phyloP scores from a whole-genome alignment of 78 protist species.

The Dictyostelium intermedium region DNA sequence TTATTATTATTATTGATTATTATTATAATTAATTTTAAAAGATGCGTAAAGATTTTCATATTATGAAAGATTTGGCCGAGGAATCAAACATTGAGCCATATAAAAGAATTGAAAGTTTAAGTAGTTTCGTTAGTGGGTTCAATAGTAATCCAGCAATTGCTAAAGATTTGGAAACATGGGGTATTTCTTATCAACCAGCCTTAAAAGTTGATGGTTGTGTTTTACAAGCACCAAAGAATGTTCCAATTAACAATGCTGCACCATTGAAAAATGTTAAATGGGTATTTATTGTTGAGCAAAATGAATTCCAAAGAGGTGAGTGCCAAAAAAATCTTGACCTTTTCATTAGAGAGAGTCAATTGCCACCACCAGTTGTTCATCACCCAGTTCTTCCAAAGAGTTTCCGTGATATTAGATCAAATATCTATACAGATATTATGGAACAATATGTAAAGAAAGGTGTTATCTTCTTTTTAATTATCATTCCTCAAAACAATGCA shows the following conservation, averaged over 20 bases:
- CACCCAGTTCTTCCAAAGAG: neutral
- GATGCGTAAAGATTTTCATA: neutral
- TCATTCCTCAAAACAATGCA: neutral
- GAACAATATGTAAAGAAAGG: neutral
- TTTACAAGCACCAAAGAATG: neutral
- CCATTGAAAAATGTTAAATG: neutral
- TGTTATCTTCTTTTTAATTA: neutral
- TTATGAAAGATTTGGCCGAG: conserved; percentile 10
- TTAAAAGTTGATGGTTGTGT: neutral
- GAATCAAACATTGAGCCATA: neutral
- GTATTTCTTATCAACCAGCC: neutral
- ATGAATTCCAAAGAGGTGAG: neutral
- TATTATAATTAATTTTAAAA: neutral
- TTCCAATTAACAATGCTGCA: neutral
- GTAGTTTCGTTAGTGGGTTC: neutral
- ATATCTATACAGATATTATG: neutral
- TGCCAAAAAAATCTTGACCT: neutral
- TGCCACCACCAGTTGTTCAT: neutral
- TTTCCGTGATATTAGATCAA: neutral
- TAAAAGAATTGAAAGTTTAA: neutral
- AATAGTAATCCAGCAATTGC: neutral
- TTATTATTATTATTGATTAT: neutral
- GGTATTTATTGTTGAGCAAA: neutral
- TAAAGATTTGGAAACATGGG: neutral
- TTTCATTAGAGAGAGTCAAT: neutral